Percentiles rank a stretch among this genome's conserved stretches.
phyloP scores from a whole-genome alignment of 2,329 filamentous ascomycete genomes.

The Venturia aucupariae region DNA sequence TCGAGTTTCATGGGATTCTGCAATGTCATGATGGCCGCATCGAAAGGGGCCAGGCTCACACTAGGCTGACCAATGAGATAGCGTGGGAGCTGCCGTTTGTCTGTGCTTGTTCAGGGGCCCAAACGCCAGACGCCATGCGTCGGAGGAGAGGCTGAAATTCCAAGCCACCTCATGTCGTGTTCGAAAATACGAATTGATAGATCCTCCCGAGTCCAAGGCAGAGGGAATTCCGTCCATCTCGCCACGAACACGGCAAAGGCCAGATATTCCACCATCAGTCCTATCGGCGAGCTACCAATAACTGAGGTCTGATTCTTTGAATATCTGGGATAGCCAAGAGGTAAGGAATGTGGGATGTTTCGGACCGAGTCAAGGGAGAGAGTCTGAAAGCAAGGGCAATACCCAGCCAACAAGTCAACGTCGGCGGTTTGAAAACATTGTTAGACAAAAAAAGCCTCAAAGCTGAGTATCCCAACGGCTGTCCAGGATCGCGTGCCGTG shows the following conservation, averaged over 20 bases:
- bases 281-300: no score
- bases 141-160: neutral
- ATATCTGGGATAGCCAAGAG: neutral
- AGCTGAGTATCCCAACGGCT: neutral
- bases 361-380: neutral
- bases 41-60: neutral
- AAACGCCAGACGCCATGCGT: neutral
- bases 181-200: neutral
- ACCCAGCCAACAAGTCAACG: neutral
- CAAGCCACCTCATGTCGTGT: neutral
- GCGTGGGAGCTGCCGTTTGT: neutral
- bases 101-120: neutral
- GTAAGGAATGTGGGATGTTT: neutral
- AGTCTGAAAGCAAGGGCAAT: neutral
- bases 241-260: no score
- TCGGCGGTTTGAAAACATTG: neutral
- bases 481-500: neutral
- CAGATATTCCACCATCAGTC: no score
- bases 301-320: neutral
- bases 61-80: neutral
- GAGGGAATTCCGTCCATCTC: neutral
- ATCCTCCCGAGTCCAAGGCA: neutral
- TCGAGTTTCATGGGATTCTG: slow-evolving; percentile 3
- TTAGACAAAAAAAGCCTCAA: neutral
- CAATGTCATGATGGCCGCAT: neutral